Base-by-base conservation (phyloP, 2,329 filamentous ascomycete genomes). In the Sporothrix protearum region DNA sequence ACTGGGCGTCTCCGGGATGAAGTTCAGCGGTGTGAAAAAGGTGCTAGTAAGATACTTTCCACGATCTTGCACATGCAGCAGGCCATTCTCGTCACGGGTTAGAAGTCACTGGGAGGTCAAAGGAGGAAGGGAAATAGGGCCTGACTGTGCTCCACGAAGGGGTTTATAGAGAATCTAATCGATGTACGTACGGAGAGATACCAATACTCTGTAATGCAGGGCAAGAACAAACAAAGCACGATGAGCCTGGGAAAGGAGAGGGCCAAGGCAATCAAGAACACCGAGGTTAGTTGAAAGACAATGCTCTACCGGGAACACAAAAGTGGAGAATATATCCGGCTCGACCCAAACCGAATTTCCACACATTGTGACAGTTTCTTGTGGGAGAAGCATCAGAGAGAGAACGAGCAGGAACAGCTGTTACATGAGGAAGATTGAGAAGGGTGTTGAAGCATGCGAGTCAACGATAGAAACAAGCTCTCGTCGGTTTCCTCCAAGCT, bases 281-380 rank as follows among this genome's bases (percentile, higher is more conserved):
- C 63, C 63, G 63, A 66, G 63, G 63, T 49, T 49, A 33, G 16
- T 49, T 8, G 42, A 47, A 12, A 45, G 42, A 63, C 4, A 57
- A 45, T n/a, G 33, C 12, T 63, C 33, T n/a, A 36, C 59, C 10
- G 36, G 30, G 28, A 16, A 28, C 8, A 47, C 10, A 57, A 57
- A 57, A 69, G 51, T 30, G 67, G 67, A 45, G 67, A 69, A 42
- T 33, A 49, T 30, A 51, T 33, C 22, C 67, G 25, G 49, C 36
- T 57, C 49, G 67, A 57, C 67, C 51, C 67, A 42, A 33, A 30
- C 51, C n/a, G 64, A 53, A 39, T 28, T 39, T 68, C 59, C n/a
- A 63, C 57, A 42, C 33, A 22, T 63, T n/a, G 16, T 45, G 22
- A 45, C n/a, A 3, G 7, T 28, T 42, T 45, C 12, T 14, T 28